A percentile compares a stretch with the other conserved stretches of the same genome.
Evolutionary conservation across 192 early-diverging fungal genomes (phyloP).

Genomic region (Physocladia obscura): DNA sequence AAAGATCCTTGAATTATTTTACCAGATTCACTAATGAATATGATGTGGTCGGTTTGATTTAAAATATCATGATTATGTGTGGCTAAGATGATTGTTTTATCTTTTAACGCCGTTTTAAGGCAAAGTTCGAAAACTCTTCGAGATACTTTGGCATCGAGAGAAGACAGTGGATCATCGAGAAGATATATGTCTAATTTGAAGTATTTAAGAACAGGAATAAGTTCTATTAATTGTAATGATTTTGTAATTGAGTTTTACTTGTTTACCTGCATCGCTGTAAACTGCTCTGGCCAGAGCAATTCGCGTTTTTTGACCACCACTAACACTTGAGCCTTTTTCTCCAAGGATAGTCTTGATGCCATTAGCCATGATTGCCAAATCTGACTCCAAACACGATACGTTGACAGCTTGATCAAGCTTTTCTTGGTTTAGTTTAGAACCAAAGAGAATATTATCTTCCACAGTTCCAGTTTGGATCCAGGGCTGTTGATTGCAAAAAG

Average conservation of each 20-base stretch:
- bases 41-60: constrained; percentile 10
- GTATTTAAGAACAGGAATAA: constrained; percentile 71
- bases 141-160: constrained; percentile 50
- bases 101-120: constrained; percentile 64
- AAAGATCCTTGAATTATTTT: constrained; percentile 7
- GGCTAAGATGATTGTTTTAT: constrained; percentile 38
- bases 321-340: constrained; percentile 86
- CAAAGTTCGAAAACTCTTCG: constrained; percentile 63
- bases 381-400: constrained; percentile 35
- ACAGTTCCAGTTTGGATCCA: constrained; percentile 47
- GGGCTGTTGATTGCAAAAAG: constrained; percentile 43
- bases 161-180: constrained; percentile 49
- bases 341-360: constrained; percentile 56
- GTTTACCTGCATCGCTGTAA: constrained; percentile 32
- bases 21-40: neutral
- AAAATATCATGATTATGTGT: constrained; percentile 24
- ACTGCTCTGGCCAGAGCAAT: constrained; percentile 39
- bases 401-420: constrained; percentile 39
- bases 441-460: constrained; percentile 51
- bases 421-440: constrained; percentile 22
- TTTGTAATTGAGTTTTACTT: neutral
- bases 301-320: constrained; percentile 87
- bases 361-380: constrained; percentile 33
- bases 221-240: neutral
- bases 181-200: constrained; percentile 46